Conservation (phyloP, 768 basidiomycete genomes). For the Boletus insuetus region DNA sequence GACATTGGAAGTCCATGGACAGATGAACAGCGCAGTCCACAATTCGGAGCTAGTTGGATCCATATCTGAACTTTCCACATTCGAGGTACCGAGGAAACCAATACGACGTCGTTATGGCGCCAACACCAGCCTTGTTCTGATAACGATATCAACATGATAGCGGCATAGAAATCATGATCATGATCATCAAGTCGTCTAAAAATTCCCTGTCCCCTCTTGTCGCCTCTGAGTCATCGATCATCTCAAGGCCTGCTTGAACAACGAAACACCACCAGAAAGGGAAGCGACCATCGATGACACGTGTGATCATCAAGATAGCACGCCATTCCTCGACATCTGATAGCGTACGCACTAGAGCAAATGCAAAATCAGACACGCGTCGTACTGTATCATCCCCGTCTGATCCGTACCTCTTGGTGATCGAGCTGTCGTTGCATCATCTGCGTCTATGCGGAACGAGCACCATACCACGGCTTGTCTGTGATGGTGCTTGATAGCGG, state of each 20-base stretch:
- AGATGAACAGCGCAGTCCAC: background rate
- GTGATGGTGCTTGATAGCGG: slow-evolving; percentile 23
- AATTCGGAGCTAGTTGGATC: background rate
- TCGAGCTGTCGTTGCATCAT: slow-evolving; percentile 16
- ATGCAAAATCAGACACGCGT: slow-evolving; percentile 22
- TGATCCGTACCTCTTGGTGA: slow-evolving; percentile 29
- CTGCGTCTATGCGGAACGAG: slow-evolving; percentile 6
- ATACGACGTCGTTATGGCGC: slow-evolving; percentile 2
- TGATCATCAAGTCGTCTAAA: background rate
- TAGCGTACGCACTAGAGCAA: slow-evolving; percentile 23
- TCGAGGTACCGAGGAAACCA: slow-evolving; percentile 8
- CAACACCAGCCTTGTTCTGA: background rate
- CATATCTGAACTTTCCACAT: background rate
- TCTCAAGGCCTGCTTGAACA: slow-evolving; percentile 13
- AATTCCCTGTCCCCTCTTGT: background rate
- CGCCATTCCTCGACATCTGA: slow-evolving; percentile 7
- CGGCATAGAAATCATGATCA: background rate
- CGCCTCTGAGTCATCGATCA: background rate
- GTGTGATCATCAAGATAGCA: slow-evolving; percentile 25
- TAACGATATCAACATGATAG: background rate
- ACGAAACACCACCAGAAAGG: slow-evolving; percentile 9
- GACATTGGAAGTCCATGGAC: background rate
- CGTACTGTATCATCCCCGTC: slow-evolving; percentile 18
- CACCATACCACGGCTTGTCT: background rate
- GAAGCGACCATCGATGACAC: slow-evolving; percentile 14